These are phyloP conservation scores for Monarda citriodora DNA, from an alignment of 305 asterid genomes.

Conservation along the genomic window DNA sequence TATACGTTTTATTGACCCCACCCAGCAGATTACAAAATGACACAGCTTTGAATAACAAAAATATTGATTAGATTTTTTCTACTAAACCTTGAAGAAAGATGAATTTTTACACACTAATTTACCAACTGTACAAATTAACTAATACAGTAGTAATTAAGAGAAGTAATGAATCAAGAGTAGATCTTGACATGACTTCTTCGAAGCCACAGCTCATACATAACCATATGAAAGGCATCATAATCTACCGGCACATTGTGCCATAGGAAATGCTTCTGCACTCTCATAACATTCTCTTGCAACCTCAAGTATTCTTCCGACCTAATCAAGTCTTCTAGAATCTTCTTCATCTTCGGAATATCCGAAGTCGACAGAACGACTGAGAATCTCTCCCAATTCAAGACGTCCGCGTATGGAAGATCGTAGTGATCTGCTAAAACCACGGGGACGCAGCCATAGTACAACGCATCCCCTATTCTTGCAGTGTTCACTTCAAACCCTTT, in stretches of 20 bases:
- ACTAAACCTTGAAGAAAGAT: too few relatives aligned
- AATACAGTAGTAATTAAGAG: not conserved
- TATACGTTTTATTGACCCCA: too few relatives aligned
- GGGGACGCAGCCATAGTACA: slow-evolving; percentile 91
- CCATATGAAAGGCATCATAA: slow-evolving; percentile 83
- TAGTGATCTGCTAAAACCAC: slow-evolving; percentile 82
- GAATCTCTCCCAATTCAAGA: slow-evolving; percentile 70
- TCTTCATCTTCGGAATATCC: slow-evolving; percentile 70
- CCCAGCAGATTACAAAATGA: too few relatives aligned
- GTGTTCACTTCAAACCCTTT: slow-evolving; percentile 97
- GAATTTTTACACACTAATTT: too few relatives aligned
- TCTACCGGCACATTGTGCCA: slow-evolving; percentile 61
- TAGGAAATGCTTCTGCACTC: slow-evolving; percentile 67
- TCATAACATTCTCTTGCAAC: slow-evolving; percentile 64
- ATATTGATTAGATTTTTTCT: too few relatives aligned
- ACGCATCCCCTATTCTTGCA: slow-evolving; percentile 78
- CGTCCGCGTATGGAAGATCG: slow-evolving; percentile 83
- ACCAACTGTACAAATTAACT: slow-evolving; percentile 3
- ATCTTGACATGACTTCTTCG: slow-evolving; percentile 58
- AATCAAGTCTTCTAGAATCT: slow-evolving; percentile 37
- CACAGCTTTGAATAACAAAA: too few relatives aligned
- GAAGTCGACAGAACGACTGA: slow-evolving; percentile 49
- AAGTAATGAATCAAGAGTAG: slow-evolving; percentile 6
- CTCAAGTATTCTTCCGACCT: slow-evolving; percentile 35
- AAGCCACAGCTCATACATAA: slow-evolving; percentile 85